A percentile compares a stretch with the other conserved stretches of the same genome.
These are phyloP conservation scores for Termitomyces sp. DNA, from an alignment of 768 basidiomycete genomes.

Conservation along the genomic window DNA sequence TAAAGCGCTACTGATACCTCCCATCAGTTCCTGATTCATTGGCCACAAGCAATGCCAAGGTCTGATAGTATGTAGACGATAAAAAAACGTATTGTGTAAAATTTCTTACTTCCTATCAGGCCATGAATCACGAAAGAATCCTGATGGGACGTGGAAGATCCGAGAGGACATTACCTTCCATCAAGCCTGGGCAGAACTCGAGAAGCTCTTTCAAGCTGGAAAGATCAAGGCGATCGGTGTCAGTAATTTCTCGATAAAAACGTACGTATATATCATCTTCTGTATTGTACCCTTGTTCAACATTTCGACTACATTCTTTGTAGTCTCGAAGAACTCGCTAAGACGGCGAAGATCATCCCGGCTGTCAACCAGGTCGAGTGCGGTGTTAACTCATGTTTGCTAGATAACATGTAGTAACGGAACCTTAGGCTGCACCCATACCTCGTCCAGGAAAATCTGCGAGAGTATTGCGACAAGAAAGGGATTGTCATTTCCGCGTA, in stretches of 20 bases:
- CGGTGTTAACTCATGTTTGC: constrained; percentile 4
- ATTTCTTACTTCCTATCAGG: not conserved
- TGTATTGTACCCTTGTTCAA: not conserved
- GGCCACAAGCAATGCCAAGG: constrained; percentile 33
- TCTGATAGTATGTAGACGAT: constrained; percentile 24
- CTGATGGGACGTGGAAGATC: constrained; percentile 28
- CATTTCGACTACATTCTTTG: not conserved
- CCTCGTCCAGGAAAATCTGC: constrained; percentile 41
- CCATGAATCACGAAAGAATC: constrained; percentile 10
- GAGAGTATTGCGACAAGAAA: constrained; percentile 40
- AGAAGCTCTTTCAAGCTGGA: constrained; percentile 36
- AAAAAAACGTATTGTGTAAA: not conserved
- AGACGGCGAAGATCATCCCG: constrained; percentile 36
- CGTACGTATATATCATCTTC: constrained; percentile 22
- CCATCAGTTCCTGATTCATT: constrained; percentile 45
- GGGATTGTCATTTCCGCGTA: constrained; percentile 47
- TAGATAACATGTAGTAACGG: not conserved
- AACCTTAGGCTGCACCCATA: constrained; percentile 40
- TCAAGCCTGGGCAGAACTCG: constrained; percentile 32
- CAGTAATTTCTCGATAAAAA: constrained; percentile 56
- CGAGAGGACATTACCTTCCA: constrained; percentile 29
- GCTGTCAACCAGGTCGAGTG: constrained; percentile 46
- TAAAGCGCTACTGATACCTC: not conserved
- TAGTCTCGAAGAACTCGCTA: constrained; percentile 34
- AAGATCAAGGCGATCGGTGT: constrained; percentile 50